Evolutionary conservation across 1,284 basidiomycete species (phyloP).

Genomic region (Melampsora larici-populina): DNA sequence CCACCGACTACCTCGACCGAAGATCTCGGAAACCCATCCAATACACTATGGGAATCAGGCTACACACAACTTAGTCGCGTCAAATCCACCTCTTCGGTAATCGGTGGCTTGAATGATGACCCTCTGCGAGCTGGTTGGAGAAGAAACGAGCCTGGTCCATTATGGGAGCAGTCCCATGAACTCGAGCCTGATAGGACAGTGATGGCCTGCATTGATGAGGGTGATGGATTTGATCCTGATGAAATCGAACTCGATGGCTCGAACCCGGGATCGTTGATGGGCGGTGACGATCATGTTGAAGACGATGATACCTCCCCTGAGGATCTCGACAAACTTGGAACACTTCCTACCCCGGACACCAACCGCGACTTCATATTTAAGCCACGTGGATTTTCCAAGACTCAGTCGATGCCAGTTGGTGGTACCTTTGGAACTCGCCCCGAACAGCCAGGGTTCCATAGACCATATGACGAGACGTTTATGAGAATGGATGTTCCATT

Average conservation of each 20-base stretch:
- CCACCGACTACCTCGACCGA: constrained; percentile 14
- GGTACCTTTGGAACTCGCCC: constrained; percentile 37
- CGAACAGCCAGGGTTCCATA: constrained; percentile 37
- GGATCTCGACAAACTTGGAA: constrained; percentile 5
- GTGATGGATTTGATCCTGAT: constrained; percentile 40
- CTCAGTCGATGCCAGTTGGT: constrained; percentile 42
- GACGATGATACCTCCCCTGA: constrained; percentile 2
- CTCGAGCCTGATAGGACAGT: constrained; percentile 21
- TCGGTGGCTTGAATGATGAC: constrained; percentile 39
- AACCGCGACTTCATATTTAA: neutral
- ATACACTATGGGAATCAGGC: constrained; percentile 37
- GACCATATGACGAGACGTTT: constrained; percentile 30
- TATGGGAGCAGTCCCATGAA: constrained; percentile 36
- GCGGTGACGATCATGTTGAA: constrained; percentile 5
- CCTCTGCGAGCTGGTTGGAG: constrained; percentile 37
- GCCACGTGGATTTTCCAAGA: constrained; percentile 29
- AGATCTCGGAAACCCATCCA: constrained; percentile 35
- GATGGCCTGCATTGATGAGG: constrained; percentile 14
- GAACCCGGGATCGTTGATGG: constrained; percentile 11
- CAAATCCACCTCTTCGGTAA: constrained; percentile 38
- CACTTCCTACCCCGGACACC: neutral
- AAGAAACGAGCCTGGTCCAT: constrained; percentile 36
- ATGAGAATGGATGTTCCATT: constrained; percentile 43
- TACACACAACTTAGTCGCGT: constrained; percentile 32
- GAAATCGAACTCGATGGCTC: constrained; percentile 21